Base-by-base conservation (phyloP, 1,284 basidiomycete genomes). In the Laetiporus sulphureus region DNA sequence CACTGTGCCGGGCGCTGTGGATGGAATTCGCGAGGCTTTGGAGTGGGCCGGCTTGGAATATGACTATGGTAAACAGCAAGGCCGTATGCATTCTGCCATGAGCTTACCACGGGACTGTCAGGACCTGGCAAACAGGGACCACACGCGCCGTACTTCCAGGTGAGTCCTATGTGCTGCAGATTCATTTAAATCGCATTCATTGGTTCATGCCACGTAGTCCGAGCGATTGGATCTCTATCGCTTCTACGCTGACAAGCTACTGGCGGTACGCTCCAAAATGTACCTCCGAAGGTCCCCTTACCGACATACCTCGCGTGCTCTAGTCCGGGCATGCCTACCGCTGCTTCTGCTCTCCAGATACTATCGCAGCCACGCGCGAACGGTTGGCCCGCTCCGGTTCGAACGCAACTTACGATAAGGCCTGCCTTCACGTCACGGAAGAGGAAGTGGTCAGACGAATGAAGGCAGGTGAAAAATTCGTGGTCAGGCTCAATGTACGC, bases 21-120 rank as follows among this genome's bases (percentile, higher is more conserved):
- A 95, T 20, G 80, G 82, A 2, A 82, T 98, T 38, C 68, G 81
- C 44, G 69, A 72, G 13, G 83, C 84, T 1, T 67, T 99, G 36
- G 74, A 80, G 22, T 99, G 96, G 96, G 89, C 93, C n/a, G 91
- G 92, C 3, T 64, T 99, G 21, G 73, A 90, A 4, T 96, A 90
- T 60, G 92, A 98, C 60, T 89, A 88, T 66, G 95, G 95, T 84
- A 48, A 44, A 65, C 16, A 20, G 12, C 5, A 10, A 16, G 18
- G n/a, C 13, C 24, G 6, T 31, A 22, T 32, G 31, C 6, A 30
- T 20, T 19, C 23, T 36, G 4, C 7, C 16, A 23, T 25, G 11
- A 29, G 31, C 32, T 44, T 33, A 48, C 43, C 24, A 45, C 27
- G 19, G 42, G 32, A 31, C 27, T 33, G 32, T n/a, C 47, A 91